phyloP scores from a whole-genome alignment of 306 rosid species.

The Inga laurina region DNA sequence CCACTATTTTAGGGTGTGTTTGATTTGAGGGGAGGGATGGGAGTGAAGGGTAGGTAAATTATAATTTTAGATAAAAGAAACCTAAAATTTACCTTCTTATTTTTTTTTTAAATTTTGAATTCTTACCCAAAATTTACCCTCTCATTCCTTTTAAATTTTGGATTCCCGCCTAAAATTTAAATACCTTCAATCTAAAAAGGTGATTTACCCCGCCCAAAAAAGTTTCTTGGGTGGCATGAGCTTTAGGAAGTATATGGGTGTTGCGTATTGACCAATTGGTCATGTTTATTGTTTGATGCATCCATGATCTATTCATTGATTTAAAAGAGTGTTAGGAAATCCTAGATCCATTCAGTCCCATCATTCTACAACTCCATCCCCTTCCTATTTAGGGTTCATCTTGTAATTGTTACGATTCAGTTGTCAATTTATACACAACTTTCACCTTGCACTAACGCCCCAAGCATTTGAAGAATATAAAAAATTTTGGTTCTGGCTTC shows the following conservation, averaged over 20 bases:
- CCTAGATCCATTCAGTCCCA: constrained; percentile 51
- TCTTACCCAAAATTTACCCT: too few relatives aligned
- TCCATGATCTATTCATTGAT: constrained; percentile 49
- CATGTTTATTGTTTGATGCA: constrained; percentile 30
- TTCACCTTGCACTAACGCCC: neutral
- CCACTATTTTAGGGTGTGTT: too few relatives aligned
- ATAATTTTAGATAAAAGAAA: too few relatives aligned
- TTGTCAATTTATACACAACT: constrained; percentile 38
- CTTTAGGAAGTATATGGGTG: constrained; percentile 34
- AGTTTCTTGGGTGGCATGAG: constrained; percentile 29
- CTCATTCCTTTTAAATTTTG: too few relatives aligned
- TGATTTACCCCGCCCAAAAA: neutral
- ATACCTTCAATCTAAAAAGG: too few relatives aligned
- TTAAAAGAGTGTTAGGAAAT: constrained; percentile 34
- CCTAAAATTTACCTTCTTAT: too few relatives aligned
- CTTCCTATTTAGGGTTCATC: constrained; percentile 35
- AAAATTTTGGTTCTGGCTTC: neutral
- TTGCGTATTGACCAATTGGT: constrained; percentile 41
- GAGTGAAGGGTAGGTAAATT: too few relatives aligned
- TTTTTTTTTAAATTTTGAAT: too few relatives aligned
- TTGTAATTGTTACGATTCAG: constrained; percentile 37
- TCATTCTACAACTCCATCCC: constrained; percentile 41
- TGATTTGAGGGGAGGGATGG: too few relatives aligned
- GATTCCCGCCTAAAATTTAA: too few relatives aligned
- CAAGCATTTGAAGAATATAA: neutral